Evolutionary conservation across 1,284 basidiomycete species (phyloP).

Genomic region (Microbotryomycetes sp.): DNA sequence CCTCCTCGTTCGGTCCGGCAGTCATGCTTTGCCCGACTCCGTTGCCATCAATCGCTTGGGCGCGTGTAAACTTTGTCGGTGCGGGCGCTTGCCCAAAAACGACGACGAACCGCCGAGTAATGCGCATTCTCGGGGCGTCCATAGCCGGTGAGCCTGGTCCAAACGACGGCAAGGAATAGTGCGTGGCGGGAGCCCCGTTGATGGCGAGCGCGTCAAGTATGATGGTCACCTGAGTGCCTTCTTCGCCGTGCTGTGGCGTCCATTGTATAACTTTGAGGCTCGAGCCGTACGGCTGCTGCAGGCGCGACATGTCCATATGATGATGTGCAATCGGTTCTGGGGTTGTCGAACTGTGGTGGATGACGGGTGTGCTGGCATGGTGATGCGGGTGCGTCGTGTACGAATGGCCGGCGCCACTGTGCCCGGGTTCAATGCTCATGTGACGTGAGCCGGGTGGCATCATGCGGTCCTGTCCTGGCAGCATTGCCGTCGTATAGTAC

Average conservation of each 20-base stretch:
- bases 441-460: not conserved
- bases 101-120: conserved; percentile 22
- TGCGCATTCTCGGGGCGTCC: not conserved
- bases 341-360: too few species aligned
- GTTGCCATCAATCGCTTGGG: conserved; percentile 27
- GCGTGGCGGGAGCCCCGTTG: conserved; percentile 4
- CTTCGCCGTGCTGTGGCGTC: conserved; percentile 27
- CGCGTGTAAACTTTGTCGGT: conserved; percentile 19
- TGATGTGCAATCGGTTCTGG: not conserved
- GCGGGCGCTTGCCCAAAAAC: conserved; percentile 15
- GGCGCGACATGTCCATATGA: not conserved
- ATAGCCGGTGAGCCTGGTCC: conserved; percentile 14
- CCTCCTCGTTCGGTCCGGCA: conserved; percentile 18
- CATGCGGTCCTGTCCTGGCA: not conserved
- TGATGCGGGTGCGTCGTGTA: not conserved
- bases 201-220: conserved; percentile 23
- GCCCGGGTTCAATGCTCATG: not conserved
- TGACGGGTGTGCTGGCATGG: too few species aligned
- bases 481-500: not conserved
- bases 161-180: conserved; percentile 1
- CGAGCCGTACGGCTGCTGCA: not conserved
- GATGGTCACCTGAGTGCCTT: conserved; percentile 28
- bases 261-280: conserved; percentile 28
- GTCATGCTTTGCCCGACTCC: conserved; percentile 29
- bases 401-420: not conserved